Conservation (phyloP, 1,139 yeast species). For the Magnusiomyces ingens region DNA sequence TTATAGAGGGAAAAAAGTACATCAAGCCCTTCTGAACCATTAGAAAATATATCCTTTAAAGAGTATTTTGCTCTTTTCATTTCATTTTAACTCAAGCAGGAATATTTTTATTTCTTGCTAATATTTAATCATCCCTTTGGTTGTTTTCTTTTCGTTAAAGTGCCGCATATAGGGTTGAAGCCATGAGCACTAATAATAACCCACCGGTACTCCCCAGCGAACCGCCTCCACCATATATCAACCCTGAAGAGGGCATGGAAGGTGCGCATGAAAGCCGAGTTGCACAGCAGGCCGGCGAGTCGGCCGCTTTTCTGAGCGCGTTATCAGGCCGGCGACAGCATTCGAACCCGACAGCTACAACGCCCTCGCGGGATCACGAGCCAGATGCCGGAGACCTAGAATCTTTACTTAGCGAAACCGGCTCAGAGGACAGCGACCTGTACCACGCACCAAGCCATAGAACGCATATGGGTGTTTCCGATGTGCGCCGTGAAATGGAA, state of each 20-base stretch:
- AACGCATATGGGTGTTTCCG: conserved; percentile 1
- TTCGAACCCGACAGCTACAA: not conserved
- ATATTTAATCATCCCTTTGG: too few relatives aligned
- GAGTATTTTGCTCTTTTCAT: too few relatives aligned
- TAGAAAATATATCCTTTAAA: too few relatives aligned
- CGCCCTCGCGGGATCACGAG: not conserved
- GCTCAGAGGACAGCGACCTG: conserved; percentile 15
- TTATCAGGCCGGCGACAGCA: conserved; percentile 1
- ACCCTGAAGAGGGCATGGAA: not conserved
- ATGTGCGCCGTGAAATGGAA: conserved; percentile 30
- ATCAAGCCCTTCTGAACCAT: too few relatives aligned
- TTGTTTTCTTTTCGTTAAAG: too few relatives aligned
- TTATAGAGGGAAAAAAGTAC: too few relatives aligned
- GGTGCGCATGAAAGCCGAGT: not conserved
- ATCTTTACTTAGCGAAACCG: conserved; percentile 9
- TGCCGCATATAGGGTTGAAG: too few relatives aligned
- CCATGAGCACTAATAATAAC: not conserved
- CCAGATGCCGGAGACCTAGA: not conserved
- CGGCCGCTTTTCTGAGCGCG: not conserved
- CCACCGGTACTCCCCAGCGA: not conserved
- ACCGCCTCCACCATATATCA: not conserved
- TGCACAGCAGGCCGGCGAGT: not conserved
- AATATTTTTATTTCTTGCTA: too few relatives aligned
- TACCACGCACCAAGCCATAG: conserved; percentile 3
- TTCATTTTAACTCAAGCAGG: too few relatives aligned